A percentile compares a stretch with the other conserved stretches of the same genome.
Evolutionary conservation across 2,329 filamentous ascomycete species (phyloP).

Genomic region (Hypoxylon sp.): DNA sequence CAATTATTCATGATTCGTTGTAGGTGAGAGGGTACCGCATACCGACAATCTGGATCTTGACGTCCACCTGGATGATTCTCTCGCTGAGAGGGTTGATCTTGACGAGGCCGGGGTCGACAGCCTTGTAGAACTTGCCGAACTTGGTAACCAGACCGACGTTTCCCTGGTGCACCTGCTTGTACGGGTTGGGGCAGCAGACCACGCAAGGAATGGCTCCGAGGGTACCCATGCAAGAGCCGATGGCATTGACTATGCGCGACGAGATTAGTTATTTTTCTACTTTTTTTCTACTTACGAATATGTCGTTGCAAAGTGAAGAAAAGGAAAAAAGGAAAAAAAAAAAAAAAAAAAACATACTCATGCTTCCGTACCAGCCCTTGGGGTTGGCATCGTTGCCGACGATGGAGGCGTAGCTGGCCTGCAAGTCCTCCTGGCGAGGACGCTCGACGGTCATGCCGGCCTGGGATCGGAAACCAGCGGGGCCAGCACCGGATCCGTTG

Average conservation of each 20-base stretch:
- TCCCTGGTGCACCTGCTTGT: slow-evolving; percentile 90
- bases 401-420: slow-evolving; percentile 79
- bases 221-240: slow-evolving; percentile 81
- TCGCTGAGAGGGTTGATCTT: slow-evolving; percentile 98
- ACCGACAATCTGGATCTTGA: slow-evolving; percentile 95
- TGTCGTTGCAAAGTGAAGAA: not conserved
- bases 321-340: not conserved
- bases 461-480: slow-evolving; percentile 61
- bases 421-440: slow-evolving; percentile 84
- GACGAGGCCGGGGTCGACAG: slow-evolving; percentile 95
- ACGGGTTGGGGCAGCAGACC: slow-evolving; percentile 92
- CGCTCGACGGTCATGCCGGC: slow-evolving; percentile 79
- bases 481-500: slow-evolving; percentile 35
- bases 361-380: slow-evolving; percentile 88
- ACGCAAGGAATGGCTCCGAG: slow-evolving; percentile 92
- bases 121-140: slow-evolving; percentile 94
- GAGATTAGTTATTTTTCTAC: slow-evolving; percentile 52
- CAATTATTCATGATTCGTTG: no score
- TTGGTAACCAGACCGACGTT: slow-evolving; percentile 96
- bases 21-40: slow-evolving; percentile 32
- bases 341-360: slow-evolving; percentile 56
- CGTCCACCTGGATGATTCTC: slow-evolving; percentile 89
- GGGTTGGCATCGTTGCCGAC: slow-evolving; percentile 74
- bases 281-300: not conserved
- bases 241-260: slow-evolving; percentile 64